phyloP scores from a whole-genome alignment of 2,329 filamentous ascomycete species.

The Pseudogymnoascus pannorum region DNA sequence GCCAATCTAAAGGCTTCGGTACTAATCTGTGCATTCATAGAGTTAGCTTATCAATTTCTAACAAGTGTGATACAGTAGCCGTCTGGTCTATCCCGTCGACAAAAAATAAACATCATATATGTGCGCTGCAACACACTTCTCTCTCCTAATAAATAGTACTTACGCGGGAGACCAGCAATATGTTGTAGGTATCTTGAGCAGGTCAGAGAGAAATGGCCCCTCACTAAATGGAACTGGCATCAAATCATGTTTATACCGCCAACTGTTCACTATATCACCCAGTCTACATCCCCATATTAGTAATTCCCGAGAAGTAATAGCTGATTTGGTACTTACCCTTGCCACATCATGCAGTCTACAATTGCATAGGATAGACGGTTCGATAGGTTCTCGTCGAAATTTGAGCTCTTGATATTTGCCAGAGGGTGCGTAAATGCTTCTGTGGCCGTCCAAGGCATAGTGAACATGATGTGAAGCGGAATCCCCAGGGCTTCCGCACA shows the following conservation, averaged over 20 bases:
- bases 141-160: background rate
- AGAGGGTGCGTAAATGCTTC: slow-evolving; percentile 41
- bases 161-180: slow-evolving; percentile 12
- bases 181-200: slow-evolving; percentile 26
- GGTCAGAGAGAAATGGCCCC: slow-evolving; percentile 31
- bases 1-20: slow-evolving; percentile 59
- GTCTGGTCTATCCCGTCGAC: slow-evolving; percentile 40
- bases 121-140: background rate
- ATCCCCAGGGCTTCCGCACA: slow-evolving; percentile 52
- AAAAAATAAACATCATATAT: background rate
- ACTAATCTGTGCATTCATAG: slow-evolving; percentile 34
- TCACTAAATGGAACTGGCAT: slow-evolving; percentile 32
- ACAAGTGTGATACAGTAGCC: slow-evolving; percentile 62
- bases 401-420: slow-evolving; percentile 35
- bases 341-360: slow-evolving; percentile 43
- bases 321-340: slow-evolving; percentile 29
- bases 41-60: slow-evolving; percentile 35
- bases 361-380: slow-evolving; percentile 40
- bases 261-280: slow-evolving; percentile 61
- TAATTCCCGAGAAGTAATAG: background rate
- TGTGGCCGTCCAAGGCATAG: slow-evolving; percentile 46
- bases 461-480: slow-evolving; percentile 62
- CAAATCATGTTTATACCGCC: slow-evolving; percentile 25
- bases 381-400: slow-evolving; percentile 28
- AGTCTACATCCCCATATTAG: slow-evolving; percentile 30